phyloP scores from a whole-genome alignment of 495 filamentous ascomycete species.

The Lophiotrema nucula region DNA sequence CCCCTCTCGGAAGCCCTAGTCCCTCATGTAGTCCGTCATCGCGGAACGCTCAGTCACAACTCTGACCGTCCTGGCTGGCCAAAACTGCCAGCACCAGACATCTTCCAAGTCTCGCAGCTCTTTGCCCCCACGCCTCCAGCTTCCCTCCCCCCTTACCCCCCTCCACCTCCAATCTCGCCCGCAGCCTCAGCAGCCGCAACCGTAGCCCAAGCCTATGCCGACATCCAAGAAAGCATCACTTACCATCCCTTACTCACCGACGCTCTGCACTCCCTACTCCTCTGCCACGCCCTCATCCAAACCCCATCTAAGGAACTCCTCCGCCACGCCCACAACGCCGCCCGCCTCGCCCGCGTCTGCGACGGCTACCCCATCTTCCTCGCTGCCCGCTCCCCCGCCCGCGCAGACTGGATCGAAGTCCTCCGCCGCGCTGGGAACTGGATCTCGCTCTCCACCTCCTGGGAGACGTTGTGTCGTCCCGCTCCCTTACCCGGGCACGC shows the following conservation, averaged over 20 bases:
- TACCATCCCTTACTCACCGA: constrained; percentile 78
- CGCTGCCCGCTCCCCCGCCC: constrained; percentile 65
- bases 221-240: constrained; percentile 64
- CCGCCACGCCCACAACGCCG: constrained; percentile 75
- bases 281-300: constrained; percentile 71
- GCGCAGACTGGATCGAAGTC: constrained; percentile 77
- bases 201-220: constrained; percentile 39
- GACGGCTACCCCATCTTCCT: constrained; percentile 81
- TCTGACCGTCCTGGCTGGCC: constrained; percentile 38
- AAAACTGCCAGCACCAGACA: constrained; percentile 40
- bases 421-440: constrained; percentile 63
- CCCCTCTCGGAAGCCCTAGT: constrained; percentile 35
- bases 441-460: constrained; percentile 59
- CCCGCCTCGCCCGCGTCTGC: constrained; percentile 66
- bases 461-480: constrained; percentile 70
- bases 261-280: constrained; percentile 69
- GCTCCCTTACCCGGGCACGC: constrained; percentile 55
- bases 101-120: constrained; percentile 42
- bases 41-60: constrained; percentile 28
- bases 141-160: constrained; percentile 40
- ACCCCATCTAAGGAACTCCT: constrained; percentile 70
- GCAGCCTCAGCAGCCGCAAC: constrained; percentile 26
- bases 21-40: constrained; percentile 35
- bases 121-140: constrained; percentile 42
- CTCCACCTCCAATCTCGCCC: not conserved